A percentile compares a stretch with the other conserved stretches of the same genome.
These are phyloP conservation scores for Pluteus cervinus DNA, from an alignment of 768 basidiomycete genomes.

Conservation along the genomic window DNA sequence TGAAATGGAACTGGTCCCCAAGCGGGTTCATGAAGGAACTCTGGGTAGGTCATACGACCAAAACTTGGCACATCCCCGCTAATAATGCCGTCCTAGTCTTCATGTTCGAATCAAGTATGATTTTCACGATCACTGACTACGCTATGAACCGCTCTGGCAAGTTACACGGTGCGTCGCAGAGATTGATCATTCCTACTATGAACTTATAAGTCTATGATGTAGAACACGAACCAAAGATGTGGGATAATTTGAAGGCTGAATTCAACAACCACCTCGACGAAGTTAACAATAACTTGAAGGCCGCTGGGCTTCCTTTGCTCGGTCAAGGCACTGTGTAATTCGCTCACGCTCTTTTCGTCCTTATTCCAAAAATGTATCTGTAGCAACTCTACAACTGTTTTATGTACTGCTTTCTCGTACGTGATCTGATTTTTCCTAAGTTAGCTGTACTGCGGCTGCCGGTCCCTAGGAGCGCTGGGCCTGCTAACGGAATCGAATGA, in stretches of 20 bases:
- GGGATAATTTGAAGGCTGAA: slow-evolving; percentile 51
- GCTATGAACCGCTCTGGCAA: slow-evolving; percentile 56
- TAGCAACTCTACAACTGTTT: too few relatives aligned
- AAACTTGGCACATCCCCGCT: background rate
- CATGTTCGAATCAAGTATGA: slow-evolving; percentile 62
- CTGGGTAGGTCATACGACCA: slow-evolving; percentile 32
- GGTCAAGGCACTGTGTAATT: too few relatives aligned
- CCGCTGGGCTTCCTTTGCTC: slow-evolving; percentile 29
- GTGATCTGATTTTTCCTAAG: too few relatives aligned
- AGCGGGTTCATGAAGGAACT: slow-evolving; percentile 45
- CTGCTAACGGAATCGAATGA: too few relatives aligned
- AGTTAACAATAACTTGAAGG: slow-evolving; percentile 43
- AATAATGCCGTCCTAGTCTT: slow-evolving; percentile 30
- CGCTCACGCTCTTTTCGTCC: too few relatives aligned
- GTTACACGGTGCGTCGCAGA: slow-evolving; percentile 39
- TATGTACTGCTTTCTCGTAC: too few relatives aligned
- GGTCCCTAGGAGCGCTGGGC: too few relatives aligned
- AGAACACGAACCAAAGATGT: slow-evolving; percentile 66
- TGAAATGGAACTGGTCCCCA: slow-evolving; percentile 44
- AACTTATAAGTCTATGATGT: background rate
- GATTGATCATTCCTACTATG: background rate
- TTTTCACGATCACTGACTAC: slow-evolving; percentile 58
- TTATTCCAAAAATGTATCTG: too few relatives aligned
- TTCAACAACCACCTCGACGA: slow-evolving; percentile 54
- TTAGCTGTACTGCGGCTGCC: too few relatives aligned